These are phyloP conservation scores for Daedalea quercina DNA, from an alignment of 768 basidiomycete species.

Conservation along the genomic window DNA sequence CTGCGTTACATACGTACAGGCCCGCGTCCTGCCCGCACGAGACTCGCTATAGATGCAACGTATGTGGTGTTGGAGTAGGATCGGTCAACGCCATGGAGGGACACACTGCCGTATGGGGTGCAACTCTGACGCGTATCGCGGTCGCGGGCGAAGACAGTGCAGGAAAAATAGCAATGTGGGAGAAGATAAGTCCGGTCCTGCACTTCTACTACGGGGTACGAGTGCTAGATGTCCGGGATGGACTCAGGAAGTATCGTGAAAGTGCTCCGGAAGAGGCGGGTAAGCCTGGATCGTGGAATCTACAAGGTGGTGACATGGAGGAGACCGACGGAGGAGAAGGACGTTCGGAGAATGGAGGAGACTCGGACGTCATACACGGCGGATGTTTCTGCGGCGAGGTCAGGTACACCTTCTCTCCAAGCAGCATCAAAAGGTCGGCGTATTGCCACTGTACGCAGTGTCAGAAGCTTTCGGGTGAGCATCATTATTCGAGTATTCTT, in stretches of 20 bases:
- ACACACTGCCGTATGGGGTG: neutral
- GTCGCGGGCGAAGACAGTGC: neutral
- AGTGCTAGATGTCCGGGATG: neutral
- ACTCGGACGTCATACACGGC: too few species aligned
- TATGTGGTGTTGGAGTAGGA: neutral
- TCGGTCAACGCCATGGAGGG: neutral
- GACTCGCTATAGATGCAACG: neutral
- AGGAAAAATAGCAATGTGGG: neutral
- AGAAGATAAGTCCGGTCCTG: neutral
- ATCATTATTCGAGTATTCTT: neutral
- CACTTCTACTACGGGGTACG: neutral
- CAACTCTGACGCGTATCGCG: neutral
- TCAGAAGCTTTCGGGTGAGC: conserved; percentile 49
- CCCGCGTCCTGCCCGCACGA: neutral
- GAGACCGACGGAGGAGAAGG: neutral
- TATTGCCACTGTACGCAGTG: conserved; percentile 69
- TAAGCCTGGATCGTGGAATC: neutral
- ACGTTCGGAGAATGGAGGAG: conserved; percentile 1
- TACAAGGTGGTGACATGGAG: neutral
- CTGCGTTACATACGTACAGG: neutral
- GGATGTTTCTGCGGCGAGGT: conserved; percentile 54
- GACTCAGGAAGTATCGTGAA: neutral
- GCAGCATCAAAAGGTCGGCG: conserved; percentile 44
- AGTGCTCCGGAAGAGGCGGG: neutral
- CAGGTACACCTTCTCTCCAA: conserved; percentile 36